phyloP scores from a whole-genome alignment of 1,284 basidiomycete species.

The Filobasidium uniguttulatum region DNA sequence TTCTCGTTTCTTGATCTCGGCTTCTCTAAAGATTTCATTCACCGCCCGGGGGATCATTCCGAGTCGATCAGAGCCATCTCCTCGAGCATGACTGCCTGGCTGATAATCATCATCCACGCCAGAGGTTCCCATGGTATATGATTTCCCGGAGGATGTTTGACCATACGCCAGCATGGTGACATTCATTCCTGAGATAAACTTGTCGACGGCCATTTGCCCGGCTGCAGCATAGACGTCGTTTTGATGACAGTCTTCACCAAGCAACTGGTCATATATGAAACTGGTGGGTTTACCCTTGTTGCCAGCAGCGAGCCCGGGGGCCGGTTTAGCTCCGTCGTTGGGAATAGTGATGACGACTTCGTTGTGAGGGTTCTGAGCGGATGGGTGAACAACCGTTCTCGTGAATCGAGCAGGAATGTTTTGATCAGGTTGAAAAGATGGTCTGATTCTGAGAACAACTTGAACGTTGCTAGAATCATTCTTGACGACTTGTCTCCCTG shows the following conservation, averaged over 20 bases:
- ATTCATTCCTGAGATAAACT: conserved; percentile 92
- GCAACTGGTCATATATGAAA: conserved; percentile 90
- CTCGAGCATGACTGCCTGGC: conserved; percentile 44
- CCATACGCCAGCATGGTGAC: conserved; percentile 97
- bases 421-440: conserved; percentile 68
- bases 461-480: conserved; percentile 2
- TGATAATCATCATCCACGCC: conserved; percentile 72
- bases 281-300: conserved; percentile 57
- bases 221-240: conserved; percentile 69
- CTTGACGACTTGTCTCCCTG: background rate
- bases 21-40: conserved; percentile 70
- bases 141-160: conserved; percentile 93
- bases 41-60: conserved; percentile 94
- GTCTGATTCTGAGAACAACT: conserved; percentile 68
- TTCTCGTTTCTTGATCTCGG: conserved; percentile 60
- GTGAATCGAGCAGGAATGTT: conserved; percentile 89
- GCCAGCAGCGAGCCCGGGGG: conserved; percentile 39
- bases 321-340: conserved; percentile 5
- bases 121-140: conserved; percentile 79
- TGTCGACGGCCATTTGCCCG: conserved; percentile 70
- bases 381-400: conserved; percentile 59
- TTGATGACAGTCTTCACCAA: conserved; percentile 68
- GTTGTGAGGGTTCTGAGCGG: conserved; percentile 46
- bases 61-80: conserved; percentile 27
- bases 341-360: conserved; percentile 57